phyloP scores from a whole-genome alignment of 768 basidiomycete species.

The Boletus vinaceobasis region DNA sequence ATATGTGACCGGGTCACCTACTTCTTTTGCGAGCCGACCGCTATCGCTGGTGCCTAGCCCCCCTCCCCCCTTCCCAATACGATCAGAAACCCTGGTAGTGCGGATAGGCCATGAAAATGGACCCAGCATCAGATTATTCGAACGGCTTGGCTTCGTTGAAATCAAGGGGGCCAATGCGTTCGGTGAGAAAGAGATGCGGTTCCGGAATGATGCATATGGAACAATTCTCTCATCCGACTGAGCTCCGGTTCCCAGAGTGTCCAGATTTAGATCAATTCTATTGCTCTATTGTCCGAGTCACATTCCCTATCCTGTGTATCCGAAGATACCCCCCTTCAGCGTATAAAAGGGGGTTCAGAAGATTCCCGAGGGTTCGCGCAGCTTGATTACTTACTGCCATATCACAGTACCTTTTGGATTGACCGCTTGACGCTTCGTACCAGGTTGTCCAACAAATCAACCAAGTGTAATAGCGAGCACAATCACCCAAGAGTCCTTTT shows the following conservation, averaged over 20 bases:
- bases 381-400: constrained; percentile 13
- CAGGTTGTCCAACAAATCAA: background rate
- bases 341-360: constrained; percentile 6
- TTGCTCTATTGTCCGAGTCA: constrained; percentile 17
- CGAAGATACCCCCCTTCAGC: background rate
- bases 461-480: background rate
- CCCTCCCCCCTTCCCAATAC: constrained; percentile 42
- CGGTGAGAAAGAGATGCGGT: constrained; percentile 78
- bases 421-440: background rate
- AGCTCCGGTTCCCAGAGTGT: background rate
- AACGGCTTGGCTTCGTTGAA: constrained; percentile 69
- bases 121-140: constrained; percentile 70
- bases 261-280: constrained; percentile 1
- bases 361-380: background rate
- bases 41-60: constrained; percentile 22
- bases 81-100: constrained; percentile 52
- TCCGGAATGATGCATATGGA: background rate
- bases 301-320: background rate
- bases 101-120: constrained; percentile 69
- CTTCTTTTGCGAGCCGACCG: constrained; percentile 9
- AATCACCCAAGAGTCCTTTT: background rate
- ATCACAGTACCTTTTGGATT: background rate
- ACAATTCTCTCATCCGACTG: constrained; percentile 1
- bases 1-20: constrained; percentile 55
- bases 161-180: constrained; percentile 73